Conservation (phyloP, 2,329 filamentous ascomycete species). For the Hysterium pulicare region DNA sequence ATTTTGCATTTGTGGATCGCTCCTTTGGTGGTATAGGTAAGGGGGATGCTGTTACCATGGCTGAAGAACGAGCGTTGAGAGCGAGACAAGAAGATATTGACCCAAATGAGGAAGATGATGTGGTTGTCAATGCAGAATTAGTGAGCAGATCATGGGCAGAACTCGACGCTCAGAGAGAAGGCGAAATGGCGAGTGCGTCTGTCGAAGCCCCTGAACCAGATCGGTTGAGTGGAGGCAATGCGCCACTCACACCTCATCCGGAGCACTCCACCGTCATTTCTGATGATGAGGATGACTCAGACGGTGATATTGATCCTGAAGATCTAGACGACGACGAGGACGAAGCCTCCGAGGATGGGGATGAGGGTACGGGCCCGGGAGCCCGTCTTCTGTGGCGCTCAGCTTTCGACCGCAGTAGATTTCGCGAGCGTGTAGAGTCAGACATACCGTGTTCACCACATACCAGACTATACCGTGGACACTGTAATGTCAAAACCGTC, state of each 20-base stretch:
- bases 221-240: background rate
- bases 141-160: slow-evolving; percentile 14
- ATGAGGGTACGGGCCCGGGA: slow-evolving; percentile 35
- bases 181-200: slow-evolving; percentile 9
- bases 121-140: slow-evolving; percentile 33
- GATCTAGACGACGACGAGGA: slow-evolving; percentile 24
- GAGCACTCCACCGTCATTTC: slow-evolving; percentile 8
- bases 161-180: slow-evolving; percentile 1
- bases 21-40: slow-evolving; percentile 60
- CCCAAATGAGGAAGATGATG: slow-evolving; percentile 44
- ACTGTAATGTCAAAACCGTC: slow-evolving; percentile 65
- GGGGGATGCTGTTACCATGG: slow-evolving; percentile 35
- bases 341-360: slow-evolving; percentile 28
- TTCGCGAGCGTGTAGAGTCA: slow-evolving; percentile 51
- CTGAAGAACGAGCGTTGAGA: slow-evolving; percentile 40
- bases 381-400: slow-evolving; percentile 46
- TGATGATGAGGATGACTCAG: slow-evolving; percentile 31
- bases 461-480: slow-evolving; percentile 58
- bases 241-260: background rate
- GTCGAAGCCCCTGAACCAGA: background rate
- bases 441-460: slow-evolving; percentile 56
- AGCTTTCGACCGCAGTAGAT: slow-evolving; percentile 46
- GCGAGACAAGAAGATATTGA: slow-evolving; percentile 48
- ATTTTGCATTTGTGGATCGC: slow-evolving; percentile 56
- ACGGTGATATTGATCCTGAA: slow-evolving; percentile 24